phyloP scores from a whole-genome alignment of 179 eudicot genomes.

The Actinidia chinensis region DNA sequence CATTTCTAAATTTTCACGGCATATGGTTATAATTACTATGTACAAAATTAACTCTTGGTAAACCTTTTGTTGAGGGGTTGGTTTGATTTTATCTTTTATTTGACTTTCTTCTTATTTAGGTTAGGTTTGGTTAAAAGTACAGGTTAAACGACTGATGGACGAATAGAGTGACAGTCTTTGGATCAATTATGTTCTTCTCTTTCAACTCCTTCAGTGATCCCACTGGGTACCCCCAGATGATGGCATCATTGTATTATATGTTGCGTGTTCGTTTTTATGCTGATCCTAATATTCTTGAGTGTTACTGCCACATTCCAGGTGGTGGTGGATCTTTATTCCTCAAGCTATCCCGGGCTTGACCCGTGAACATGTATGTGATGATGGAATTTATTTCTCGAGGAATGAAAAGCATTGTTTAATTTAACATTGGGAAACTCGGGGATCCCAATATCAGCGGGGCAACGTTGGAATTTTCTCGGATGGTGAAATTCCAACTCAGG shows the following conservation, averaged over 20 bases:
- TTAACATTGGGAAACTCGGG: conserved; percentile 60
- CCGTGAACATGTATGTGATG: conserved; percentile 66
- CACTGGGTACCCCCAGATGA: conserved; percentile 86
- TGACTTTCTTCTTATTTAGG: too few relatives aligned
- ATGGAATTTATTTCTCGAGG: conserved; percentile 89
- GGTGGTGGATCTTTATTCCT: conserved; percentile 60
- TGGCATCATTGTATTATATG: conserved; percentile 25
- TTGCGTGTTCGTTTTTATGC: not conserved
- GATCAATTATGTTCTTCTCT: conserved; percentile 78
- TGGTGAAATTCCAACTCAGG: conserved; percentile 80
- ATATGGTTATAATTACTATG: too few relatives aligned
- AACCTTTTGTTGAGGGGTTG: too few relatives aligned
- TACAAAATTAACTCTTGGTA: too few relatives aligned
- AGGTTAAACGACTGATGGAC: conserved; percentile 70
- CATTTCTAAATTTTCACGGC: too few relatives aligned
- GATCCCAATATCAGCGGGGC: conserved; percentile 49
- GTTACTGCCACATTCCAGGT: conserved; percentile 45
- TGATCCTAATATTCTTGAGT: not conserved
- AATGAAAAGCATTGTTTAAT: conserved; percentile 86
- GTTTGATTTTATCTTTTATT: too few relatives aligned
- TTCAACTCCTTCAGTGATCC: conserved; percentile 70
- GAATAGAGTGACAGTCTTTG: conserved; percentile 80
- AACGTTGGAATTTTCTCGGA: conserved; percentile 65
- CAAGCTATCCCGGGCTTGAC: conserved; percentile 67
- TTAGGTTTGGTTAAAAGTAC: too few relatives aligned